phyloP scores from a whole-genome alignment of 2,329 filamentous ascomycete species.

The Beauveria medogensis region DNA sequence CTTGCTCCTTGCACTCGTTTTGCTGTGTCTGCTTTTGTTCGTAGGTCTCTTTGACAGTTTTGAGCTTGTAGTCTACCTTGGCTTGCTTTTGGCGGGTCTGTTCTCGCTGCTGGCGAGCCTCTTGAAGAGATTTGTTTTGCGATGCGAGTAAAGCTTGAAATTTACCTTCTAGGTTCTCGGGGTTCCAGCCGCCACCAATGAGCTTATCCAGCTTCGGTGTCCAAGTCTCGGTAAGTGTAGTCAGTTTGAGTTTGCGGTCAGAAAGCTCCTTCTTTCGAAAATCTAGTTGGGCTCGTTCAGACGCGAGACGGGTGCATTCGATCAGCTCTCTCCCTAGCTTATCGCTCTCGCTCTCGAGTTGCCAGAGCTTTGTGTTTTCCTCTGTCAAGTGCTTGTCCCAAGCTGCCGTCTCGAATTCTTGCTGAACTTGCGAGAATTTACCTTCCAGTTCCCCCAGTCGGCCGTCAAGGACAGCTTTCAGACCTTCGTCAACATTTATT shows the following conservation, averaged over 20 bases:
- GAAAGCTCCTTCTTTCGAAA: slow-evolving; percentile 72
- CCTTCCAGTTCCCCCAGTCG: slow-evolving; percentile 62
- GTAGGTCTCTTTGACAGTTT: slow-evolving; percentile 54
- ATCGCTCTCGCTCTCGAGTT: slow-evolving; percentile 64
- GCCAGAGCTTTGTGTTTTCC: slow-evolving; percentile 56
- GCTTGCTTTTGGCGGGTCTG: slow-evolving; percentile 63
- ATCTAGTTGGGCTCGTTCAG: slow-evolving; percentile 77
- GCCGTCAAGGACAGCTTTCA: slow-evolving; percentile 67
- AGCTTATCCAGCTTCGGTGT: slow-evolving; percentile 58
- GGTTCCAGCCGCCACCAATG: slow-evolving; percentile 59
- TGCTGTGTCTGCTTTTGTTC: slow-evolving; percentile 57
- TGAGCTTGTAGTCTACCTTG: slow-evolving; percentile 66
- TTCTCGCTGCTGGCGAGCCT: slow-evolving; percentile 64
- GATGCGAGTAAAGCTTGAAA: slow-evolving; percentile 57
- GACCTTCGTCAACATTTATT: slow-evolving; percentile 81
- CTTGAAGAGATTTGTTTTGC: slow-evolving; percentile 49
- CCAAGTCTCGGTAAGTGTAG: slow-evolving; percentile 71
- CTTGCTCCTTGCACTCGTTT: slow-evolving; percentile 49
- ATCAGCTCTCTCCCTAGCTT: slow-evolving; percentile 72
- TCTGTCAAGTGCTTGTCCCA: slow-evolving; percentile 65
- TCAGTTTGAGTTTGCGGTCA: slow-evolving; percentile 64
- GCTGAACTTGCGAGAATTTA: slow-evolving; percentile 52
- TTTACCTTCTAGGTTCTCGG: slow-evolving; percentile 59
- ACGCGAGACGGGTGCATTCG: slow-evolving; percentile 71
- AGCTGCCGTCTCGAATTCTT: slow-evolving; percentile 53